Conservation (phyloP, 2,329 filamentous ascomycete genomes). For the Furcasterigmium furcatum region DNA sequence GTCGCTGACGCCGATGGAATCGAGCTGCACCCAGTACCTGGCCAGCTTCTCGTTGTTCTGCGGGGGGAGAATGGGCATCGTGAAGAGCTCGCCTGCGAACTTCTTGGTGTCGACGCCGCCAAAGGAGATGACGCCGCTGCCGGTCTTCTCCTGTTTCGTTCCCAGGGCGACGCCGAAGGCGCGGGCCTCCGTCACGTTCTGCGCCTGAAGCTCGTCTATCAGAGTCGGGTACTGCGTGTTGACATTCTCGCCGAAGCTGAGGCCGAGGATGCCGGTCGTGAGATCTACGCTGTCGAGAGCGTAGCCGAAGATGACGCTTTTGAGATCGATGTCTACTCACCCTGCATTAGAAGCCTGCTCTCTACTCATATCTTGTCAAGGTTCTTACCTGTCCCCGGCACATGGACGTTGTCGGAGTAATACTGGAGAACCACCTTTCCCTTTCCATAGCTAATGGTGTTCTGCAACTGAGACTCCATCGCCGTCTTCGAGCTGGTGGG, state of each 20-base stretch:
- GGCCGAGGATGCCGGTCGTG: conserved; percentile 25
- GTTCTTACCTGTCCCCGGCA: conserved; percentile 20
- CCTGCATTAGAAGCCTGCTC: no score
- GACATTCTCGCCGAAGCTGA: conserved; percentile 22
- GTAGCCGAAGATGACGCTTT: conserved; percentile 24
- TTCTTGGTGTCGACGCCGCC: conserved; percentile 44
- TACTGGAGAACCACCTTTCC: conserved; percentile 22
- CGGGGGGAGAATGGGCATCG: conserved; percentile 22
- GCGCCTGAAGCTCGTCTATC: conserved; percentile 21
- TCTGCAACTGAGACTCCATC: conserved; percentile 8
- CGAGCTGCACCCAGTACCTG: conserved; percentile 38
- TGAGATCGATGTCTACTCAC: conserved; percentile 16
- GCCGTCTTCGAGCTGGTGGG: conserved; percentile 18
- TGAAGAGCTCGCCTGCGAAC: conserved; percentile 30
- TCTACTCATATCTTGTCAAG: neutral
- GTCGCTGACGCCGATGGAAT: conserved; percentile 29
- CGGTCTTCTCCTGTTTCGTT: conserved; percentile 17
- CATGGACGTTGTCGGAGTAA: conserved; percentile 21
- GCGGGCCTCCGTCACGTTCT: conserved; percentile 20
- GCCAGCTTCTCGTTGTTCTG: conserved; percentile 18
- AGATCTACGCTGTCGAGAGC: conserved; percentile 21
- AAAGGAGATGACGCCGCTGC: conserved; percentile 31
- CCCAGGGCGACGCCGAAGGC: conserved; percentile 30
- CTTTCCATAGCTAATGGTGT: conserved; percentile 23
- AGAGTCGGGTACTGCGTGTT: conserved; percentile 24